phyloP scores from a whole-genome alignment of 352 stramenopile genomes.

The Peronospora farinosa region DNA sequence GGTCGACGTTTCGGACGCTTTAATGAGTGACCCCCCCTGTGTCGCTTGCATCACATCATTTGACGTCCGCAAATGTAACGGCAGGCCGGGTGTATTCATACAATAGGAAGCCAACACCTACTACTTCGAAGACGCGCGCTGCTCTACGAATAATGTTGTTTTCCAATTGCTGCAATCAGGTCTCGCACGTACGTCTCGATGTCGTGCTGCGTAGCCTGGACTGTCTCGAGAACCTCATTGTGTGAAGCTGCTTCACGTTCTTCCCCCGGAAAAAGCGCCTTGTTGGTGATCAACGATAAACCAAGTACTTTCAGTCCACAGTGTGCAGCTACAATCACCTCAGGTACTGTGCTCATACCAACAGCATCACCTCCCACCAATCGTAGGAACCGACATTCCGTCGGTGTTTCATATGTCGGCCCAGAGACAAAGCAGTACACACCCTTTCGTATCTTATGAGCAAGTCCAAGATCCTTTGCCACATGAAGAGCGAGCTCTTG shows the following conservation, averaged over 20 bases:
- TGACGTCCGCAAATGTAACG: too few species aligned
- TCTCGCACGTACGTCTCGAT: slow-evolving; percentile 37
- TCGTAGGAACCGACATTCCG: slow-evolving; percentile 91
- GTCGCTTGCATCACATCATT: too few species aligned
- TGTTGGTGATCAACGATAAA: slow-evolving; percentile 96
- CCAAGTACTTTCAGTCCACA: slow-evolving; percentile 92
- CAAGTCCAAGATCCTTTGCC: slow-evolving; percentile 73
- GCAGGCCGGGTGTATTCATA: too few species aligned
- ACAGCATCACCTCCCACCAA: slow-evolving; percentile 90
- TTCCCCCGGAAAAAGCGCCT: slow-evolving; percentile 78
- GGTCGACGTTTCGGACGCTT: too few species aligned
- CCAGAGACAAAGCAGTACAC: slow-evolving; percentile 96
- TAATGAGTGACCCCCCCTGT: too few species aligned
- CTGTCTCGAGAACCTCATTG: slow-evolving; percentile 91
- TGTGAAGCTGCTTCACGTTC: slow-evolving; percentile 83
- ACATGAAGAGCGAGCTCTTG: slow-evolving; percentile 75
- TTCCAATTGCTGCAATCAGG: slow-evolving; percentile 27
- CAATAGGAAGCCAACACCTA: too few species aligned
- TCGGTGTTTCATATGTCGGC: slow-evolving; percentile 94
- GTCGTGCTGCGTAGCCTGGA: slow-evolving; percentile 55
- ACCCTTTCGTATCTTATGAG: slow-evolving; percentile 77
- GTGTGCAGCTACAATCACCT: slow-evolving; percentile 94
- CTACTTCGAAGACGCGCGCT: background rate
- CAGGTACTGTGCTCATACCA: slow-evolving; percentile 94
- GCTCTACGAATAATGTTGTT: slow-evolving; percentile 20